Base-by-base conservation (phyloP, 2,329 filamentous ascomycete species). In the Lecanosticta acicola region DNA sequence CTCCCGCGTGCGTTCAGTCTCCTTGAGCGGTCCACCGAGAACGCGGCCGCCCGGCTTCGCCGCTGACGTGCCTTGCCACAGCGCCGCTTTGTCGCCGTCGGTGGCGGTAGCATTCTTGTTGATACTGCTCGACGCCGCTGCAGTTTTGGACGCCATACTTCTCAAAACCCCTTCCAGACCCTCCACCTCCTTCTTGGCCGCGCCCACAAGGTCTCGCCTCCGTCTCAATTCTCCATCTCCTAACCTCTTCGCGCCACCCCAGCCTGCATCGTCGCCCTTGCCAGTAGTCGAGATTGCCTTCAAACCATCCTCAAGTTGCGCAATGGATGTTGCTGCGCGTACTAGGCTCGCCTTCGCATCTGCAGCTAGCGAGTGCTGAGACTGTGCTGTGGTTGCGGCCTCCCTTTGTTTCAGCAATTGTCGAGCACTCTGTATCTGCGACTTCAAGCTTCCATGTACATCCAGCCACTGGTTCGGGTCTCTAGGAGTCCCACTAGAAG, bases 1-100 rank as follows among this genome's bases (percentile, higher is more conserved):
- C 64, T 91, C 85, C 10, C 86, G 70, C 35, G 87, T 91, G 51
- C 80, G 78, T 47, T 86, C 82, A 13, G 85, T 90, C 68, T 94
- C 87, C 43, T 66, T 67, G 1, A 82, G 77, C 2, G 84, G 69
- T 1, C 85, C 84, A 1, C 87, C 87, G 0, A 91, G 71, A 2
- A 90, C 84, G 34, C 87, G 74, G 1, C 85, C 79, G 1, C 76
- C 69, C 24, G 60, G 54, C 46, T 60, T 64, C 19, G 57, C 58
- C 2, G 58, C 54, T 4, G 56, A 45, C 4, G 60, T 60, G 11
- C 65, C 60, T 39, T 51, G 50, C 61, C 61, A 67, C 32, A 68
- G 45, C 8, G 55, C 64, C 16, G 55, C 58, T 52, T 66, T 68
- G 42, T 66, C 61, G 14, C 61, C 57, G 63, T 19, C 62, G 4